Evolutionary conservation across 495 filamentous ascomycete genomes (phyloP).

Genomic region (Bathelium albidoporum): DNA sequence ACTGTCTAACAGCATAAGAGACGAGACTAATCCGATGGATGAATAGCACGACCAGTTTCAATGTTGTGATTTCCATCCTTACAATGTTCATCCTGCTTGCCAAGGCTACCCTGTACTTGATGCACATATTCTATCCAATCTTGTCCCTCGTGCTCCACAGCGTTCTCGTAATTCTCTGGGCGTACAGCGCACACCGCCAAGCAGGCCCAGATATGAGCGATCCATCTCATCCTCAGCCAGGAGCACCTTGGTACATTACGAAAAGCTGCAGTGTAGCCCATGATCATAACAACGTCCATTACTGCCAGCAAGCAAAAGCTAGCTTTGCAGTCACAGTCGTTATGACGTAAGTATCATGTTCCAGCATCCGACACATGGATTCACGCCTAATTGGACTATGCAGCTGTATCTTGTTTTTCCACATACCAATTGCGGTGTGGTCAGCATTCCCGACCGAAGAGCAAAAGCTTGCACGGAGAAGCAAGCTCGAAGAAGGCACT

Average conservation of each 20-base stretch:
- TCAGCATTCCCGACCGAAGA: conserved; percentile 26
- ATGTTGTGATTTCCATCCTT: conserved; percentile 72
- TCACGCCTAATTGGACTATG: conserved; percentile 2
- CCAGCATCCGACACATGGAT: neutral
- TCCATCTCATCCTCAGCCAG: conserved; percentile 50
- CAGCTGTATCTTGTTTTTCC: conserved; percentile 26
- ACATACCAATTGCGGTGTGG: conserved; percentile 24
- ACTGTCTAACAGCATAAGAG: neutral
- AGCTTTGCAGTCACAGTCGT: conserved; percentile 60
- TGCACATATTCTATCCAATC: conserved; percentile 64
- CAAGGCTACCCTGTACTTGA: conserved; percentile 56
- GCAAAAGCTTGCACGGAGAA: conserved; percentile 17
- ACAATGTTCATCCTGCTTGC: conserved; percentile 56
- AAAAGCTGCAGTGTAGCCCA: conserved; percentile 61
- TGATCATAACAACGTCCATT: conserved; percentile 43
- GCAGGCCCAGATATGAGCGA: conserved; percentile 74
- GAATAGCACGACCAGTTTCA: conserved; percentile 63
- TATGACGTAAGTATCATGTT: conserved; percentile 51
- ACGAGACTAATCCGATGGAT: neutral
- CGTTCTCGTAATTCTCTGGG: conserved; percentile 51
- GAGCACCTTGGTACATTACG: conserved; percentile 74
- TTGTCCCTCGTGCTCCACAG: conserved; percentile 50
- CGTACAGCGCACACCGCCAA: conserved; percentile 59
- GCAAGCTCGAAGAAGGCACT: conserved; percentile 14
- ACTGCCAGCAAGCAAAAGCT: conserved; percentile 68